These are phyloP conservation scores for Colletotrichum orchidophilum DNA, from an alignment of 2,329 filamentous ascomycete genomes.

Conservation along the genomic window DNA sequence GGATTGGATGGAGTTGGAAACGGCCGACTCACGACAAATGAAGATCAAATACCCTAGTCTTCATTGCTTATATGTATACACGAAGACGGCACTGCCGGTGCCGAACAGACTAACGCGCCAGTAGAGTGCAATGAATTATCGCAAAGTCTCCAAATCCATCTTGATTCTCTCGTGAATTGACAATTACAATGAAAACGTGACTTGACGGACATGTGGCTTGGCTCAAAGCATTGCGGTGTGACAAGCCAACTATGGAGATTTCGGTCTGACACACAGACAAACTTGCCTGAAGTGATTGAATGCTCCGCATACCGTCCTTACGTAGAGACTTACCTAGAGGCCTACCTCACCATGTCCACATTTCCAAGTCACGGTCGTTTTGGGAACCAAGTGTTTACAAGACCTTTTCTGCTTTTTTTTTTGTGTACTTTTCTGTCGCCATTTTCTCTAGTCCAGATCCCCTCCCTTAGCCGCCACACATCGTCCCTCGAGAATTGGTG, in stretches of 20 bases:
- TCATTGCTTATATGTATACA: background rate
- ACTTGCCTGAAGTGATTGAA: too few species aligned
- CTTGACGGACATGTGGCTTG: background rate
- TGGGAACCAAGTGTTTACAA: background rate
- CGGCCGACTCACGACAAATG: background rate
- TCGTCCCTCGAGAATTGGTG: background rate
- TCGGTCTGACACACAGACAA: too few species aligned
- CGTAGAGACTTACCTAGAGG: background rate
- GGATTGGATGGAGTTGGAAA: background rate
- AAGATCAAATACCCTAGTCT: background rate
- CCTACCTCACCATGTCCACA: background rate
- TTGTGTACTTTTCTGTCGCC: background rate
- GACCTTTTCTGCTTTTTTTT: background rate
- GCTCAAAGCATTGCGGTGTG: background rate
- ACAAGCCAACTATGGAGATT: background rate
- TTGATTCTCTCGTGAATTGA: background rate
- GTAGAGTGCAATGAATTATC: background rate
- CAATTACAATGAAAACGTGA: background rate
- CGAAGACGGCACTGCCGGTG: background rate
- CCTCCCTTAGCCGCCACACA: background rate
- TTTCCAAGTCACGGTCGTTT: background rate
- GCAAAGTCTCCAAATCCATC: background rate
- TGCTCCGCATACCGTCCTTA: background rate
- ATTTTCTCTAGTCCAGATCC: background rate
- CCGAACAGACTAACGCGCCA: background rate